Conservation (phyloP, 2,329 filamentous ascomycete genomes). For the Penicillium sp. region DNA sequence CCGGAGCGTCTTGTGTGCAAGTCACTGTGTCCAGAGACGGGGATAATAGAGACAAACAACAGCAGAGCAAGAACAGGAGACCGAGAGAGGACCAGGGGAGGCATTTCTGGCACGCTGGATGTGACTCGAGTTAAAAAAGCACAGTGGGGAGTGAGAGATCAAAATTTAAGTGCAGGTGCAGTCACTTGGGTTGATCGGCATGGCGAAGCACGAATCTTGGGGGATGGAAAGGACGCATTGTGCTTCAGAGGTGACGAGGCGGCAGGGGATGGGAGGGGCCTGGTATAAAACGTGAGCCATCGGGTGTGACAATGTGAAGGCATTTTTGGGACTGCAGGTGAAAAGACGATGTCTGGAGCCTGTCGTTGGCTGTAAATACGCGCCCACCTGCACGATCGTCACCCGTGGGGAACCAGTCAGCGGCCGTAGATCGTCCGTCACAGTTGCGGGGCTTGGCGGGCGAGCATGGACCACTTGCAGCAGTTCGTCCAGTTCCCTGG, state of each 20-base stretch:
- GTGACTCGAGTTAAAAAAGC: conserved; percentile 9
- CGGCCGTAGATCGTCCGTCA: conserved; percentile 2
- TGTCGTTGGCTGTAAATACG: conserved; percentile 34
- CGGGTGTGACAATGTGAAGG: conserved; percentile 34
- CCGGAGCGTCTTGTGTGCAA: conserved; percentile 55
- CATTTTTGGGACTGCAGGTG: conserved; percentile 12
- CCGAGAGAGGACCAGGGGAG: conserved; percentile 44
- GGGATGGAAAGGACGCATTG: conserved; percentile 23
- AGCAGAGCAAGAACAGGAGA: conserved; percentile 58
- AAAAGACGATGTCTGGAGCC: conserved; percentile 8
- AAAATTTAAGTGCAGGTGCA: conserved; percentile 20
- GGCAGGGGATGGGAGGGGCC: conserved; percentile 21
- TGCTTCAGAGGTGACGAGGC: conserved; percentile 24
- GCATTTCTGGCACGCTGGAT: conserved; percentile 22
- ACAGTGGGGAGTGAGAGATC: conserved; percentile 12
- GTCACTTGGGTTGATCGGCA: conserved; percentile 26
- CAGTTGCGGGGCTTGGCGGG: background rate
- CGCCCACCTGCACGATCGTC: conserved; percentile 32
- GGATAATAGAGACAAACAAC: conserved; percentile 49
- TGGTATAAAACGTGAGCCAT: conserved; percentile 26
- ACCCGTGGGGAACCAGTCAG: conserved; percentile 26
- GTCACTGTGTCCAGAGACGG: conserved; percentile 15
- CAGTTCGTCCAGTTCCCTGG: background rate
- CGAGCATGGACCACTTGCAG: background rate
- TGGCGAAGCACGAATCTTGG: conserved; percentile 32